Percentiles rank a stretch among this genome's conserved stretches.
phyloP scores from a whole-genome alignment of 768 basidiomycete species.

The Phaeotremella skinneri region DNA sequence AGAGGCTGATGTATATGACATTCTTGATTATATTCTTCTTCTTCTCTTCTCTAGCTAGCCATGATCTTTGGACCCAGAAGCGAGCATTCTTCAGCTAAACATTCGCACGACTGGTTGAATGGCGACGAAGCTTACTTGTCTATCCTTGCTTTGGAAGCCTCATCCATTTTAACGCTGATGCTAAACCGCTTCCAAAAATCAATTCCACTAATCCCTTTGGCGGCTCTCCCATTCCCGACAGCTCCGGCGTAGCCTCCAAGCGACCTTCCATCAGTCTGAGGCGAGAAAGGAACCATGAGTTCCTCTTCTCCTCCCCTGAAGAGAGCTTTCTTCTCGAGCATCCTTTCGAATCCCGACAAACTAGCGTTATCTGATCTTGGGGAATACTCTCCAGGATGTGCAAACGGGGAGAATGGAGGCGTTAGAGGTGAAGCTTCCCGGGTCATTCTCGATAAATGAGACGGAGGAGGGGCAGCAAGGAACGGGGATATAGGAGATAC shows the following conservation, averaged over 20 bases:
- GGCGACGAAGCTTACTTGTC: constrained; percentile 27
- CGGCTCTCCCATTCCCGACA: constrained; percentile 2
- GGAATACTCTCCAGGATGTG: not conserved
- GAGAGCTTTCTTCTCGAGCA: constrained; percentile 43
- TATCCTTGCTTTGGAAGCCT: constrained; percentile 10
- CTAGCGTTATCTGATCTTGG: constrained; percentile 10
- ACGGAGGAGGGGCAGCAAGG: constrained; percentile 31
- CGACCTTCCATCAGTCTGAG: constrained; percentile 14
- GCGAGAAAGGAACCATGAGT: constrained; percentile 31
- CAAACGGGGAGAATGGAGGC: constrained; percentile 26
- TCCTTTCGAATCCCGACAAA: constrained; percentile 32
- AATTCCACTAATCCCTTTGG: constrained; percentile 17
- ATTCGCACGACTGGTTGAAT: not conserved
- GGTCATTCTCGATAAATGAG: constrained; percentile 2
- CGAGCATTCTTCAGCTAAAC: not conserved
- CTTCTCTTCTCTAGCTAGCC: constrained; percentile 21
- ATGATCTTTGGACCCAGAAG: constrained; percentile 19
- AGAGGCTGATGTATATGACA: not conserved
- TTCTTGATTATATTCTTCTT: constrained; percentile 10
- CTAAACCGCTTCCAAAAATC: constrained; percentile 48
- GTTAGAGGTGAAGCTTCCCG: constrained; percentile 13
- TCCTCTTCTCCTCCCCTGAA: constrained; percentile 44
- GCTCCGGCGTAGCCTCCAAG: not conserved
- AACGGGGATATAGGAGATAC: constrained; percentile 34
- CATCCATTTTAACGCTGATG: constrained; percentile 33